Base-by-base conservation (phyloP, 2,329 filamentous ascomycete genomes). In the Diplocarpon rosae region DNA sequence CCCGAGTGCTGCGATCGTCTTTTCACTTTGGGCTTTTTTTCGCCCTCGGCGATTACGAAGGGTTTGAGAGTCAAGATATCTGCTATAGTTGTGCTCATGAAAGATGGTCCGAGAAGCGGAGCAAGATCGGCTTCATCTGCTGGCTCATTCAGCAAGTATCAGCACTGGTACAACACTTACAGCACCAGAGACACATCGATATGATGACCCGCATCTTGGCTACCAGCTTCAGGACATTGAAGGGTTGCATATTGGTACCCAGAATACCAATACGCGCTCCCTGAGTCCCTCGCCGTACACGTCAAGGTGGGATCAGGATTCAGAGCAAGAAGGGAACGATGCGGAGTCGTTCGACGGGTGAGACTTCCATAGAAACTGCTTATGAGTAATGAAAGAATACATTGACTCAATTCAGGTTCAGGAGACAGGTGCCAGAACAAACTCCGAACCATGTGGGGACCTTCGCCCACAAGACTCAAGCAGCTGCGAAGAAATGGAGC, bases 151-250 rank as follows among this genome's bases (percentile, higher is more conserved):
- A 10, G 28, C 28, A 27, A 40, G 33, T 27, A 42, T 42, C 7
- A n/a, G 6, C 3, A 30, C 12, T 12, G 12, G 8, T 2, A 31
- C 12, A 20, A 34, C 17, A 12, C 16, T 33, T n/a, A 20, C 16
- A 13, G 10, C 17, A 17, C 38, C 34, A n/a, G 38, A 39, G 17
- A 29, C n/a, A 33, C 29, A 42, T 5, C 24, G 31, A 13, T 36
- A 17, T 20, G 32, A 36, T 28, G 39, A 42, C 17, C 24, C 38
- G 9, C 16, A 45, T 11, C 29, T 24, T 3, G 38, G 43, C 35
- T 37, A 42, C 28, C 34, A 46, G 31, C 40, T 46, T 41, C 34
- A 37, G 24, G 44, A 42, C 35, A 20, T 43, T 9, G 39, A 43
- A 9, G 14, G 5, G n/a, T 42, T 29, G 5, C 39, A 46, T 34